phyloP scores from a whole-genome alignment of 257 asterid genomes.

The Scutellaria barbata region DNA sequence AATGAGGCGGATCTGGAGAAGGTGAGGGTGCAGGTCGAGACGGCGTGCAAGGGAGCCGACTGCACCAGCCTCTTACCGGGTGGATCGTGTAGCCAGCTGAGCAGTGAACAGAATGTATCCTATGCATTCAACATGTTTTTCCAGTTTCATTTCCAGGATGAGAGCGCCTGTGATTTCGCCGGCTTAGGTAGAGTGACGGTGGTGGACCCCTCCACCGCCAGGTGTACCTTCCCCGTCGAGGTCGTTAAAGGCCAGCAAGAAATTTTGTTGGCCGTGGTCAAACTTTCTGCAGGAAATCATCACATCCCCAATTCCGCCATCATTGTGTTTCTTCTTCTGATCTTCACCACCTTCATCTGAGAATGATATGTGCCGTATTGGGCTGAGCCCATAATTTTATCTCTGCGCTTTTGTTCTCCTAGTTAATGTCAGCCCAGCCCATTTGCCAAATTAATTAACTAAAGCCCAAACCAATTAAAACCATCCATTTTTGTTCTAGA shows the following conservation, averaged over 20 bases:
- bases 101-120: constrained; percentile 17
- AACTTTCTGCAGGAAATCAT: not conserved
- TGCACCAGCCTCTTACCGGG: constrained; percentile 36
- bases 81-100: constrained; percentile 41
- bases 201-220: constrained; percentile 37
- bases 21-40: not conserved
- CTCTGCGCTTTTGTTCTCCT: too few species aligned
- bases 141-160: constrained; percentile 32
- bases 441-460: too few species aligned
- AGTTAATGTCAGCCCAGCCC: too few species aligned
- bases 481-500: too few species aligned
- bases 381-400: too few species aligned
- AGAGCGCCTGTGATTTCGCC: constrained; percentile 11
- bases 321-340: not conserved
- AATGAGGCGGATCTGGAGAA: not conserved
- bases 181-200: constrained; percentile 36
- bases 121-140: constrained; percentile 46
- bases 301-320: not conserved
- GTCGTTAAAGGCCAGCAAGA: constrained; percentile 40
- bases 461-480: too few species aligned
- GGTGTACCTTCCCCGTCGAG: constrained; percentile 49
- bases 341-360: not conserved
- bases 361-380: too few species aligned
- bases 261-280: not conserved
- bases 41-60: constrained; percentile 9